Evolutionary conservation across 2,329 filamentous ascomycete species (phyloP).

Genomic region (Decorospora gaudefroyi): DNA sequence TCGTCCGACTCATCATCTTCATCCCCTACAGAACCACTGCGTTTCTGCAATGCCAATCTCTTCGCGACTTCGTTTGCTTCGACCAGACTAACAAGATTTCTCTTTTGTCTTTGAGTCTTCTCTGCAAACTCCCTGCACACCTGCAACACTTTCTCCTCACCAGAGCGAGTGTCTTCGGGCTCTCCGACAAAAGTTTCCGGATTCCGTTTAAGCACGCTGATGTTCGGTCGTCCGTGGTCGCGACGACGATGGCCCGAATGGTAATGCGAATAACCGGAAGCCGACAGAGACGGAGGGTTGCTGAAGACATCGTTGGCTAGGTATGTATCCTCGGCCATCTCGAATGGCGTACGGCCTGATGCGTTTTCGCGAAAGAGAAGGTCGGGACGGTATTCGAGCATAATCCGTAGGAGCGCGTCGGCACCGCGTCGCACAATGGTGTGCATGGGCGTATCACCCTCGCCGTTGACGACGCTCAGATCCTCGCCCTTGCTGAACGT

Average conservation of each 20-base stretch:
- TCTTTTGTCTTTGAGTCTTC: constrained; percentile 46
- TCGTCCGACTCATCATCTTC: neutral
- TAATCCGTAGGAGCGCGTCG: constrained; percentile 51
- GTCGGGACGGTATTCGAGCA: constrained; percentile 60
- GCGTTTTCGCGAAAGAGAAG: constrained; percentile 74
- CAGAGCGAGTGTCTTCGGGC: constrained; percentile 1
- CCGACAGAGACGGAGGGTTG: constrained; percentile 18
- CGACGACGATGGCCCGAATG: neutral
- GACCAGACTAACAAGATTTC: constrained; percentile 60
- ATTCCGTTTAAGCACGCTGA: constrained; percentile 1
- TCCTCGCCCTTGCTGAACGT: constrained; percentile 53
- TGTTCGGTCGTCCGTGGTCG: neutral
- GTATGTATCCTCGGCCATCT: constrained; percentile 65
- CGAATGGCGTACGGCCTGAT: constrained; percentile 72
- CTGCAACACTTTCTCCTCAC: constrained; percentile 41
- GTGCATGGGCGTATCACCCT: constrained; percentile 69
- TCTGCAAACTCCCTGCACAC: constrained; percentile 43
- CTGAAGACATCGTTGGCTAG: constrained; percentile 45
- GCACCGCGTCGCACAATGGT: constrained; percentile 54
- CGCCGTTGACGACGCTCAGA: constrained; percentile 63
- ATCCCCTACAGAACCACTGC: constrained; percentile 37
- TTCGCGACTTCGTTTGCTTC: constrained; percentile 67
- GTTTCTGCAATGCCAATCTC: constrained; percentile 61
- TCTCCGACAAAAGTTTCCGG: constrained; percentile 28
- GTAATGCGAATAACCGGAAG: constrained; percentile 2